Conservation (phyloP, 176 grass and related monocot genomes). For the Bromus sterilis region DNA sequence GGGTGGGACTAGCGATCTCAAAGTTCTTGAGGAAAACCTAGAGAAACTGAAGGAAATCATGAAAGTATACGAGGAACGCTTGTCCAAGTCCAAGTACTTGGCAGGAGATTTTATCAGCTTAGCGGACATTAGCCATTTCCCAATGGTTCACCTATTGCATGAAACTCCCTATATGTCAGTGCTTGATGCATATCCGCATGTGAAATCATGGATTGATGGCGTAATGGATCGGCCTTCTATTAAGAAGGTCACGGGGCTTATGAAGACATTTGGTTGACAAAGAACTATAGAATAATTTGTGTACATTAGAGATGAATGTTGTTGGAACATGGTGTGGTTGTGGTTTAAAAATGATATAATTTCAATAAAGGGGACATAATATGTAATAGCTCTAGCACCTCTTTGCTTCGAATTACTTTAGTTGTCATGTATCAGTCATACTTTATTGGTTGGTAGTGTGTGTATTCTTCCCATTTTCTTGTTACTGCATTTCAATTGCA, state of each 20-base stretch:
- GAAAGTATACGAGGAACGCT: not conserved
- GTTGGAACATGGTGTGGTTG: not conserved
- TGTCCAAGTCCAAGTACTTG: not conserved
- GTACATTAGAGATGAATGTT: not conserved
- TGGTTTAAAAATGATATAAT: not conserved
- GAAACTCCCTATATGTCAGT: not conserved
- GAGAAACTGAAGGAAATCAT: not conserved
- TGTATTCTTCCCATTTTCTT: not conserved
- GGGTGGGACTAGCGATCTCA: not conserved
- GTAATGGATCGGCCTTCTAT: not conserved
- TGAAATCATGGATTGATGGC: not conserved
- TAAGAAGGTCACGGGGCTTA: not conserved
- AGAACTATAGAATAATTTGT: not conserved
- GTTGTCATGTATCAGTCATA: not conserved
- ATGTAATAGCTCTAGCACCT: not conserved
- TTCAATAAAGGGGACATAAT: not conserved
- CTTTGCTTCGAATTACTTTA: not conserved
- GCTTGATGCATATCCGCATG: not conserved
- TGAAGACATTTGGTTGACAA: not conserved
- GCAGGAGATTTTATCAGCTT: not conserved
- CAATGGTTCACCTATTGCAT: not conserved
- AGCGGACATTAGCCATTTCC: not conserved
- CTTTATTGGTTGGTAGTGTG: rapidly evolving
- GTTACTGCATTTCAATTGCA: rapidly evolving
- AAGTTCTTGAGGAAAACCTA: not conserved